Evolutionary conservation across 306 rosid genomes (phyloP).

Genomic region (Vigna unguiculata): DNA sequence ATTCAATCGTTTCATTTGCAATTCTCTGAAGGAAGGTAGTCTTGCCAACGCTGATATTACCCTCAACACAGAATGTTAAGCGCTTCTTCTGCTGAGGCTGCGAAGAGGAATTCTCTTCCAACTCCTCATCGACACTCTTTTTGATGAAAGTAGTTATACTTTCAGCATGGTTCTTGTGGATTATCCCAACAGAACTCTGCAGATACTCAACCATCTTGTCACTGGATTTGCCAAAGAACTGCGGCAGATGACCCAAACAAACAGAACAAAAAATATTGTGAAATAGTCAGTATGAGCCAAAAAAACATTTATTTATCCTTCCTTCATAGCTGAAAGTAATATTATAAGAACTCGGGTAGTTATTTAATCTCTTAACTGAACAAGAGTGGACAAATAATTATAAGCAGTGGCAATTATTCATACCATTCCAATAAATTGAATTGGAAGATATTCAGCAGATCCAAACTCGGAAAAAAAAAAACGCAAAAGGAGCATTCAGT

Average conservation of each 20-base stretch:
- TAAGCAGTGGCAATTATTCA: background rate
- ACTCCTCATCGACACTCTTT: constrained; percentile 87
- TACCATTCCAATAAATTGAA: background rate
- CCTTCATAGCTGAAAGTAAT: background rate
- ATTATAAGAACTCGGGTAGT: background rate
- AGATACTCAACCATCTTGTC: constrained; percentile 91
- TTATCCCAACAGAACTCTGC: constrained; percentile 91
- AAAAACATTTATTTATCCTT: background rate
- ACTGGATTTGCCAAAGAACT: constrained; percentile 88
- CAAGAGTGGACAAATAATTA: background rate
- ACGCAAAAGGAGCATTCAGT: background rate
- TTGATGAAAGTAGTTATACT: constrained; percentile 88
- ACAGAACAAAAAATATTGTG: background rate
- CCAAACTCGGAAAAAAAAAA: background rate
- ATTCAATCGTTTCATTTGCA: constrained; percentile 90
- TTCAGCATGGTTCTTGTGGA: constrained; percentile 96
- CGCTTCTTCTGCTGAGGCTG: constrained; percentile 66
- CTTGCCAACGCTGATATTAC: constrained; percentile 97
- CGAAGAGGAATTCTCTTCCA: constrained; percentile 62
- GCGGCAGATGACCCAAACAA: constrained; percentile 46
- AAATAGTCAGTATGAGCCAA: constrained; percentile 8
- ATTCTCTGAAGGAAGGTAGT: constrained; percentile 92
- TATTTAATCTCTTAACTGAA: background rate
- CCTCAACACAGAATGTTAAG: constrained; percentile 92
- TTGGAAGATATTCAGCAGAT: background rate